phyloP scores from a whole-genome alignment of 106 monocot species.

The Gastrodia elata region DNA sequence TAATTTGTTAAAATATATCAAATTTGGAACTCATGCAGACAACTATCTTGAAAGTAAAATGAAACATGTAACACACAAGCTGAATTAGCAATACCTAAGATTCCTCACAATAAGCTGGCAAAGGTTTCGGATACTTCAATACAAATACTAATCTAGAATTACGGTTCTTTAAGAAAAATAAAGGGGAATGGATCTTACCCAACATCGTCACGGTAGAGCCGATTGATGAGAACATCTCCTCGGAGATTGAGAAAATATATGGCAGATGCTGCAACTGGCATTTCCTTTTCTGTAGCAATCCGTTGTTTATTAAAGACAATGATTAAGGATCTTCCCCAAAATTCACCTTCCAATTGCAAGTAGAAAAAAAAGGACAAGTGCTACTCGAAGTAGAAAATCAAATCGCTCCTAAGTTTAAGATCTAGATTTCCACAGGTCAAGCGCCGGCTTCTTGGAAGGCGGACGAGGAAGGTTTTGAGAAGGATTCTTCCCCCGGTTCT shows the following conservation, averaged over 20 bases:
- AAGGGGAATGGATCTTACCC: slow-evolving; percentile 33
- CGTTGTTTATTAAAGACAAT: background rate
- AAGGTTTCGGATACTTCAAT: background rate
- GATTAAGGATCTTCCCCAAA: background rate
- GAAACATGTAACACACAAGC: background rate
- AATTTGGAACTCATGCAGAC: background rate
- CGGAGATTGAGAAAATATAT: slow-evolving; percentile 97
- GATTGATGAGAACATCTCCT: slow-evolving; percentile 98
- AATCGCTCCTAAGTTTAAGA: background rate
- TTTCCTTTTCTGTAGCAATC: slow-evolving; percentile 22
- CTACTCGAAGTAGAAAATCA: background rate
- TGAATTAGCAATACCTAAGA: background rate
- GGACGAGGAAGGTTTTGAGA: background rate
- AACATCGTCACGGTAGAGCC: slow-evolving; percentile 99
- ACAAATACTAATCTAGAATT: background rate
- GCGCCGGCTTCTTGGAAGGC: background rate
- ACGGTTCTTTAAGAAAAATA: background rate
- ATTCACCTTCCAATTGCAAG: background rate
- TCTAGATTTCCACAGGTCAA: background rate
- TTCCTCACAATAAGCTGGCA: background rate
- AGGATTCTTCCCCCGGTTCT: background rate
- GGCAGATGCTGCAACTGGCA: slow-evolving; percentile 98
- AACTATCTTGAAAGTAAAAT: background rate
- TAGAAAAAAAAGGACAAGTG: background rate
- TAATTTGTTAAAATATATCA: background rate